Evolutionary conservation across 495 filamentous ascomycete genomes (phyloP).

Genomic region (Penicillium ochrochloron): DNA sequence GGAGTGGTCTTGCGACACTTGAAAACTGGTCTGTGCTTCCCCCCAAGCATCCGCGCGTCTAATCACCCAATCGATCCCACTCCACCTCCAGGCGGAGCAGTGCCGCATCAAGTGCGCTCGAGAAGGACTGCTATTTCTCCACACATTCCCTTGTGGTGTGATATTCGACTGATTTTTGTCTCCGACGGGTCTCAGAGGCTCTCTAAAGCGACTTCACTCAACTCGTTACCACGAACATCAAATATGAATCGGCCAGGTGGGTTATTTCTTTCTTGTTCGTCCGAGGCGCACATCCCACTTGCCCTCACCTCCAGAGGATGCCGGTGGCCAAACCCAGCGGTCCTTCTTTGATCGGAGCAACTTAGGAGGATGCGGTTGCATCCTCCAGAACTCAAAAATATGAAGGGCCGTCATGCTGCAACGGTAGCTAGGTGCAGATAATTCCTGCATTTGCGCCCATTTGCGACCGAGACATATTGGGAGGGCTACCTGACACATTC

Average conservation of each 20-base stretch:
- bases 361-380: constrained; percentile 1
- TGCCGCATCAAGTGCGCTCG: constrained; percentile 44
- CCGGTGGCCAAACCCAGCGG: background rate
- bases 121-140: constrained; percentile 33
- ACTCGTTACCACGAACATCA: constrained; percentile 9
- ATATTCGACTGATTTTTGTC: constrained; percentile 14
- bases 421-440: constrained; percentile 31
- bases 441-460: constrained; percentile 33
- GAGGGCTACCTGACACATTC: constrained; percentile 28
- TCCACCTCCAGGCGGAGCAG: constrained; percentile 45
- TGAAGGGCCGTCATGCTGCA: constrained; percentile 24
- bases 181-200: constrained; percentile 19
- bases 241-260: constrained; percentile 52
- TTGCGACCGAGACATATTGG: constrained; percentile 38
- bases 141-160: constrained; percentile 23
- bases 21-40: constrained; percentile 34
- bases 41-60: constrained; percentile 42
- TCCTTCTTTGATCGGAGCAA: constrained; percentile 1
- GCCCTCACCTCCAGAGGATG: constrained; percentile 18
- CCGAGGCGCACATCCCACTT: constrained; percentile 16
- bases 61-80: constrained; percentile 38
- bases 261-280: constrained; percentile 34
- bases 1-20: constrained; percentile 8
- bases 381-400: constrained; percentile 3
- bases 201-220: constrained; percentile 6